These are phyloP conservation scores for Ophiosphaerella herpotricha DNA, from an alignment of 2,329 filamentous ascomycete species.

Conservation along the genomic window DNA sequence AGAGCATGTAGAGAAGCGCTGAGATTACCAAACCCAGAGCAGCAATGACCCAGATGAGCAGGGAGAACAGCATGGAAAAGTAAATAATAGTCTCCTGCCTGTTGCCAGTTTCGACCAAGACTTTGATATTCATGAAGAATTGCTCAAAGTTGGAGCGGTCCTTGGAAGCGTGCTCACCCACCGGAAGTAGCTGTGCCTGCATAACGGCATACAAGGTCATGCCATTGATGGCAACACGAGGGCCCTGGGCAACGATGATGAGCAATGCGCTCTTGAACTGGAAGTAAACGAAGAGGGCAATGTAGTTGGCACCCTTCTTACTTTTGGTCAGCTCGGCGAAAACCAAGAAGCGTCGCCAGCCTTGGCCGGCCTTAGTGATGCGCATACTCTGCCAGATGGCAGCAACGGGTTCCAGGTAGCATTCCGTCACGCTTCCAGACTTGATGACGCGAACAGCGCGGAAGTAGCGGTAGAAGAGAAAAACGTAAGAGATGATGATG, in stretches of 20 bases:
- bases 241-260: slow-evolving; percentile 86
- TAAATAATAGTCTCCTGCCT: slow-evolving; percentile 81
- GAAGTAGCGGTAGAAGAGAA: slow-evolving; percentile 79
- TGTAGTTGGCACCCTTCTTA: slow-evolving; percentile 86
- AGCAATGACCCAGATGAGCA: slow-evolving; percentile 86
- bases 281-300: slow-evolving; percentile 91
- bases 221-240: slow-evolving; percentile 87
- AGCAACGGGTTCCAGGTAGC: slow-evolving; percentile 86
- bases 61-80: slow-evolving; percentile 88
- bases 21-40: slow-evolving; percentile 75
- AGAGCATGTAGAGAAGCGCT: slow-evolving; percentile 79
- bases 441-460: slow-evolving; percentile 80
- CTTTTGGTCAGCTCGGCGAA: slow-evolving; percentile 90
- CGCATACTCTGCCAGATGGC: slow-evolving; percentile 83
- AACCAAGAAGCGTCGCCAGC: slow-evolving; percentile 89
- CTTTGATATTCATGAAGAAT: slow-evolving; percentile 82
- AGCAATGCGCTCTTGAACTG: slow-evolving; percentile 80
- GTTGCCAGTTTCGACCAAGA: slow-evolving; percentile 70
- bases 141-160: slow-evolving; percentile 69
- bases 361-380: slow-evolving; percentile 69
- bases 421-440: slow-evolving; percentile 84
- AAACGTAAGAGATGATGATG: slow-evolving; percentile 87
- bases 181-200: slow-evolving; percentile 71
- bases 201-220: slow-evolving; percentile 87
- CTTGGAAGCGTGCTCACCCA: slow-evolving; percentile 57